Conservation (phyloP, 176 grass and related monocot genomes). For the Dactylis glomerata region DNA sequence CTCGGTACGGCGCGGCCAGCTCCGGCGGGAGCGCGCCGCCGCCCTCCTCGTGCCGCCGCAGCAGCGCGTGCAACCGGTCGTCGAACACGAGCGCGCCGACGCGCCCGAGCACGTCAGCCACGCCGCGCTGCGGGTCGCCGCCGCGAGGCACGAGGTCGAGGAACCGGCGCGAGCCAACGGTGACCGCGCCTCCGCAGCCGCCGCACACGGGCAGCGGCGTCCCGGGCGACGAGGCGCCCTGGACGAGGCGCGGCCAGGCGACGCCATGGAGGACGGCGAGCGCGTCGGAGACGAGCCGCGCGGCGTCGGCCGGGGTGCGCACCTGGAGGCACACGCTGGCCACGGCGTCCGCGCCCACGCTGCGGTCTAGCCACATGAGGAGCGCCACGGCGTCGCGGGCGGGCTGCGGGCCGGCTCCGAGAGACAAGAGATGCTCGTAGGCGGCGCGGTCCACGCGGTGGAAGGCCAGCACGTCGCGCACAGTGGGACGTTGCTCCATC, state of each 20-base stretch:
- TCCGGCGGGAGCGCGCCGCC: constrained; percentile 12
- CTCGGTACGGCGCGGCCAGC: constrained; percentile 30
- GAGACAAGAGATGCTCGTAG: constrained; percentile 50
- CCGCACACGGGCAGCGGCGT: constrained; percentile 18
- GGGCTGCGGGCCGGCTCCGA: constrained; percentile 14
- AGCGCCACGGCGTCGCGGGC: constrained; percentile 67
- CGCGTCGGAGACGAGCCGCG: constrained; percentile 45
- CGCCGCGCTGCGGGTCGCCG: constrained; percentile 23
- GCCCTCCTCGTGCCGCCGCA: constrained; percentile 41
- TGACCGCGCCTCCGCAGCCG: not conserved
- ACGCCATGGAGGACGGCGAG: constrained; percentile 35
- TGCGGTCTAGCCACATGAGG: constrained; percentile 67
- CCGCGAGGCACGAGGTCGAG: constrained; percentile 33
- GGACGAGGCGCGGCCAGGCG: not conserved
- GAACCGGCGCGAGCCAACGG: constrained; percentile 17
- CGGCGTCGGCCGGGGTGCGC: constrained; percentile 14
- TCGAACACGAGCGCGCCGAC: constrained; percentile 63
- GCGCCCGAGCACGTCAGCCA: constrained; percentile 32
- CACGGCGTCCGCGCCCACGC: constrained; percentile 31
- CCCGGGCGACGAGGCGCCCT: not conserved
- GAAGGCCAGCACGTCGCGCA: constrained; percentile 66
- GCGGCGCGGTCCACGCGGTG: constrained; percentile 67
- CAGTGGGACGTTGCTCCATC: constrained; percentile 39
- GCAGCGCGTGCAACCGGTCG: constrained; percentile 41
- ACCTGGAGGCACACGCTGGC: not conserved